Base-by-base conservation (phyloP, 305 asterid species). In the Plantago coronopus region DNA sequence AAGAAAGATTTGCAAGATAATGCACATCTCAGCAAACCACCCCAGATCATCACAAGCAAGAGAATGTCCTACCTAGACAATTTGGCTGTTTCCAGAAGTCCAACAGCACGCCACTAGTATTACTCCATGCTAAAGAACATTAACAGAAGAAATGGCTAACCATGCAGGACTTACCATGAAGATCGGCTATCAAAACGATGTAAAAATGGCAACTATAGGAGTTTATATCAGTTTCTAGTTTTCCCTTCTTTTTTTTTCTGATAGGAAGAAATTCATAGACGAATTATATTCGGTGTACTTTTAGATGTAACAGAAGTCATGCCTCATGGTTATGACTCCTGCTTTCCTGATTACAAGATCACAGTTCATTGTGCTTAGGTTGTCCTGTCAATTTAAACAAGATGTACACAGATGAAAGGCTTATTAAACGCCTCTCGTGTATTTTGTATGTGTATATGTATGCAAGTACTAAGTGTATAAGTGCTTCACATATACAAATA, bases 11-110 rank as follows among this genome's bases (percentile, higher is more conserved):
- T 20, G 17, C 54, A 48, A 8, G 75, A 76, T 17, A 75, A 78
- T 17, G 42, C 45, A 69, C 27, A 19, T 2, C 63, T 68, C 43
- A 44, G 48, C 54, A 84, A 81, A 72, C 69, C 81, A 44, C 71
- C 72, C 0, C 67, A 61, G 71, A 9, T 72, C 27, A 57, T 60
- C 56, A 61, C 82, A 16, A 73, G 50, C 81, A 77, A 81, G 84
- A 84, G 67, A 60, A 17, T 62, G 31, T 79, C 91, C 34, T 81
- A 79, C 74, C 78, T 84, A 72, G 86, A 84, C 63, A 69, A 57
- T 64, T 48, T 83, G 69, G 87, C 83, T 10, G 79, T 81, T 50
- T 17, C 69, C 12, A 80, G 80, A 76, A 84, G 93, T 74, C 93
- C 93, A 29, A 84, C 80, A 21, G 81, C 83, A 16, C 93, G 93